Evolutionary conservation across 2,329 filamentous ascomycete genomes (phyloP).

Genomic region (Neonectria faginata): DNA sequence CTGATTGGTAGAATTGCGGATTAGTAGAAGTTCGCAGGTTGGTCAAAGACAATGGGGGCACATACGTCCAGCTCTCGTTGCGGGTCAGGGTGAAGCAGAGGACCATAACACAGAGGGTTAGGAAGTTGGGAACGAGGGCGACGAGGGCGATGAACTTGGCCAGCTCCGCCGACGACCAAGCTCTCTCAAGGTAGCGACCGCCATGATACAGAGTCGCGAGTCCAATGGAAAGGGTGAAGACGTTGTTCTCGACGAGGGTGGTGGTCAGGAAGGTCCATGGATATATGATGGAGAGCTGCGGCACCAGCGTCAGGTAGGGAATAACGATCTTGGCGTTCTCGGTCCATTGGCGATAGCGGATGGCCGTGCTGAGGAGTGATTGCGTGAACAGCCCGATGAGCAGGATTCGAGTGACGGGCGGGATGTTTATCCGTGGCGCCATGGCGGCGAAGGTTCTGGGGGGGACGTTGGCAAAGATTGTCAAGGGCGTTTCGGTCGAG

Average conservation of each 20-base stretch:
- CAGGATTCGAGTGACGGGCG: constrained; percentile 86
- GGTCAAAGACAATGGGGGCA: constrained; percentile 37
- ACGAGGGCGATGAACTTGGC: constrained; percentile 87
- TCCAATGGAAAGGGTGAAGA: constrained; percentile 85
- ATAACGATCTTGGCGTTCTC: constrained; percentile 75
- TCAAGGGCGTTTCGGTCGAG: constrained; percentile 5
- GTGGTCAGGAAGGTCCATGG: constrained; percentile 93
- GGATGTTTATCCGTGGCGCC: constrained; percentile 89
- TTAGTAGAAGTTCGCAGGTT: background rate
- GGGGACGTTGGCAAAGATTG: constrained; percentile 18
- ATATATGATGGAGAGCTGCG: constrained; percentile 84
- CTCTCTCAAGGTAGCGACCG: constrained; percentile 93
- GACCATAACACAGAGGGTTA: constrained; percentile 79
- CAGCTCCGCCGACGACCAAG: constrained; percentile 93
- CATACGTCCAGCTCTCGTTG: constrained; percentile 76
- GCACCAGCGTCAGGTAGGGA: constrained; percentile 89
- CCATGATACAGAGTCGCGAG: constrained; percentile 87
- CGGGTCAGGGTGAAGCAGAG: constrained; percentile 78
- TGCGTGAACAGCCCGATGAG: constrained; percentile 80
- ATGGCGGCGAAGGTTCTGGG: constrained; percentile 59
- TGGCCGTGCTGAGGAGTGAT: constrained; percentile 83
- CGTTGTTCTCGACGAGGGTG: constrained; percentile 90
- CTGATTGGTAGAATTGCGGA: constrained; percentile 55
- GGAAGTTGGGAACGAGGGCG: constrained; percentile 81
- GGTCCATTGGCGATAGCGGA: constrained; percentile 78